These are phyloP conservation scores for Fusarium xylarioides DNA, from an alignment of 2,329 filamentous ascomycete genomes.

Conservation along the genomic window DNA sequence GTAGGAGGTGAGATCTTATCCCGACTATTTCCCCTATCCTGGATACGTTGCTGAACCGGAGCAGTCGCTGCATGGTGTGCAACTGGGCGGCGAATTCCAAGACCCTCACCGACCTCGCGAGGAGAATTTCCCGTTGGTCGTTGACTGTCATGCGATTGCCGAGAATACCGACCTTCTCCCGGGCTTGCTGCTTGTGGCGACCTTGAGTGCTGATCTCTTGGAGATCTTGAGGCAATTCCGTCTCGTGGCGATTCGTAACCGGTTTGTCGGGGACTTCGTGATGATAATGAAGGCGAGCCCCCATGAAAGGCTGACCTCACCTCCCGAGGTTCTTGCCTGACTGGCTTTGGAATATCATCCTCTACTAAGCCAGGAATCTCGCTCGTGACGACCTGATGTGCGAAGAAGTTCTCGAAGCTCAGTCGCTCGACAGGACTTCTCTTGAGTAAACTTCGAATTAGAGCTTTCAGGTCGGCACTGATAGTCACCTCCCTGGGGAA, in stretches of 20 bases:
- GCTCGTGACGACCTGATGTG: constrained; percentile 73
- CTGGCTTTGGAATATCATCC: constrained; percentile 70
- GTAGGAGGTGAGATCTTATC: constrained; percentile 40
- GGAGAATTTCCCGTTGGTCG: constrained; percentile 53
- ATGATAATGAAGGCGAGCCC: constrained; percentile 42
- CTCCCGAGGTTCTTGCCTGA: constrained; percentile 51
- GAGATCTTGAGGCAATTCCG: constrained; percentile 49
- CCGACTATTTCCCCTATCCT: constrained; percentile 35
- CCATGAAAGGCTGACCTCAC: constrained; percentile 47
- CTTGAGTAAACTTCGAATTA: constrained; percentile 85
- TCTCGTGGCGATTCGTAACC: constrained; percentile 51
- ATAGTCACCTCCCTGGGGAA: constrained; percentile 79
- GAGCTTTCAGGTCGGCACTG: constrained; percentile 78
- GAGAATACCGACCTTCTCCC: constrained; percentile 49
- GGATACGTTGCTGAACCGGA: constrained; percentile 53
- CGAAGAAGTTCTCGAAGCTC: constrained; percentile 87
- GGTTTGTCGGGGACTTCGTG: constrained; percentile 48
- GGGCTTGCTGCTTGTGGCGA: constrained; percentile 57
- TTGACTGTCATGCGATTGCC: constrained; percentile 40
- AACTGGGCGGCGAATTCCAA: constrained; percentile 61
- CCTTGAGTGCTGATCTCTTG: constrained; percentile 53
- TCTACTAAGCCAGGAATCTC: constrained; percentile 83
- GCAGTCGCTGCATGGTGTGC: constrained; percentile 59
- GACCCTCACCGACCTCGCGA: constrained; percentile 57
- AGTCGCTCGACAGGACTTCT: constrained; percentile 85